These are phyloP conservation scores for Ilyonectria mors-panacis DNA, from an alignment of 2,329 filamentous ascomycete genomes.

Conservation along the genomic window DNA sequence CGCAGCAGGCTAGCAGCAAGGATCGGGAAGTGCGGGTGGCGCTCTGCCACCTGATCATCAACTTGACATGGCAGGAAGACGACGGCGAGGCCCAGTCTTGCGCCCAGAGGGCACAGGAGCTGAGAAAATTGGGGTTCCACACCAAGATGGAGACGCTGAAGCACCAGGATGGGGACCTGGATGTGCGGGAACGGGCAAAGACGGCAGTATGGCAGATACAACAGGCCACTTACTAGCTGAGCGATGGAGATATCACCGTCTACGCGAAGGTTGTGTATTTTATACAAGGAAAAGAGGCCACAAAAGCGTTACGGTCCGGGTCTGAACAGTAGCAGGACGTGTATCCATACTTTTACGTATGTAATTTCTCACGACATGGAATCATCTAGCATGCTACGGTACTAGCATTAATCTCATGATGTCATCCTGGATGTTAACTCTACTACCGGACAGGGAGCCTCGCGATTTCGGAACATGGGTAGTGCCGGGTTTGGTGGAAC, in stretches of 20 bases:
- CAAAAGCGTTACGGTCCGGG: constrained; percentile 4
- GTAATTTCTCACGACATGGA: background rate
- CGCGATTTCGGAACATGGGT: background rate
- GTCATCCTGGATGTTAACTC: background rate
- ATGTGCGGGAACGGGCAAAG: constrained; percentile 88
- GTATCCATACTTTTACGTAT: constrained; percentile 1
- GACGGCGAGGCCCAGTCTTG: constrained; percentile 76
- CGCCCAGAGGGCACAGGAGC: constrained; percentile 75
- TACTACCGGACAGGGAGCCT: background rate
- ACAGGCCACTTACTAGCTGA: constrained; percentile 50
- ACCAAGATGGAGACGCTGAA: constrained; percentile 74
- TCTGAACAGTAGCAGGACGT: background rate
- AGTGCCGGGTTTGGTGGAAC: background rate
- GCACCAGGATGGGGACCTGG: constrained; percentile 80
- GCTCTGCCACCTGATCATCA: constrained; percentile 87
- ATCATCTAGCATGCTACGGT: background rate
- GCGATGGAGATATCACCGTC: background rate
- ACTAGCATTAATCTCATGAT: background rate
- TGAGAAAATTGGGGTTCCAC: constrained; percentile 81
- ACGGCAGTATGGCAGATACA: constrained; percentile 82
- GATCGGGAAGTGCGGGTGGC: constrained; percentile 82
- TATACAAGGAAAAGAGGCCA: constrained; percentile 4
- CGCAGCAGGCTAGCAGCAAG: constrained; percentile 80
- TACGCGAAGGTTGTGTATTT: background rate
- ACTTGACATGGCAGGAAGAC: constrained; percentile 88